Base-by-base conservation (phyloP, 441 rosid genomes). In the Viola pubescens region DNA sequence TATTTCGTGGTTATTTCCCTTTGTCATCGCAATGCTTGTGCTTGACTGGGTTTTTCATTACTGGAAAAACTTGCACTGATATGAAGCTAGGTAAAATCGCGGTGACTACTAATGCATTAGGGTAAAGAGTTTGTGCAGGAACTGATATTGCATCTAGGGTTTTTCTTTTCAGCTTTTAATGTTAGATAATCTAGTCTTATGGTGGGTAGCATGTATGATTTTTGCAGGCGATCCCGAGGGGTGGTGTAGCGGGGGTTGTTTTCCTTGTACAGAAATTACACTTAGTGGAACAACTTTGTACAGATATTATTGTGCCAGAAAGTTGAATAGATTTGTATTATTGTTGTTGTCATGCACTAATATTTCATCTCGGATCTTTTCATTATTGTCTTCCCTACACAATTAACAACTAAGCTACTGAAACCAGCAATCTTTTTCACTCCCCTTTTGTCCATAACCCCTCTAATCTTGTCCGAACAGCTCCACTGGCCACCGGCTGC, bases 381-480 rank as follows among this genome's bases (percentile, higher is more conserved):
- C 3, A 26, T 26, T 26, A 26, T 19, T 19, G 34, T 26, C 34
- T 26, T 26, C 34, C 34, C 34, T 26, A 26, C 34, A 26, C 34
- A 26, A 26, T 26, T 26, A 26, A 26, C 34, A 2, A 26, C 34
- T 26, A 79, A 58, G 43, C 77, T 67, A 58, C 89, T 84, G 50
- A 67, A 64, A 51, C 86, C 86, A 26, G 84, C 82, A 61, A 61
- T 62, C 64, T 81, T 83, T 73, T 74, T 79, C 59, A 74, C 71
- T 56, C 83, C 82, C 37, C 70, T 66, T 37, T 62, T 67, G 48
- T 73, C 80, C 86, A 81, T 84, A 58, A 66, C 59, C 58, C 75
- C 74, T 55, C 89, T 72, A 3, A 78, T 69, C 53, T 66, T 66
- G 58, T 76, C 73, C 11, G 79, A 72, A 71, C 56, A 59, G 44